phyloP scores from a whole-genome alignment of 108 stramenopile genomes.

The Cyclostephanos tholiformis region DNA sequence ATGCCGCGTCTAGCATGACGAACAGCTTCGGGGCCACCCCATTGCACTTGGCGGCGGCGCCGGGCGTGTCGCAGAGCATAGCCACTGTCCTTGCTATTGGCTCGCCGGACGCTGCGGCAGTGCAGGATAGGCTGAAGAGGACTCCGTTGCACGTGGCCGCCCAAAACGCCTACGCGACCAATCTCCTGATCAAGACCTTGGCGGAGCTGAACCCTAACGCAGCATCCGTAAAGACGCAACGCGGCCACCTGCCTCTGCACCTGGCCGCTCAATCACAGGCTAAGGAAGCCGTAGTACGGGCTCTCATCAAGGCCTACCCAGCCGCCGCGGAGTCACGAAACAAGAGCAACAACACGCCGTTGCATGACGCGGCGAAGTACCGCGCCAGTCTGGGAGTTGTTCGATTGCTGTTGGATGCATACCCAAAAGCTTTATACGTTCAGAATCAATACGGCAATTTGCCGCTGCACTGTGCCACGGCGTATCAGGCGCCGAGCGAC shows the following conservation, averaged over 20 bases:
- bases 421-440: constrained; percentile 49
- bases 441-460: constrained; percentile 60
- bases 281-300: constrained; percentile 54
- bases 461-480: constrained; percentile 53
- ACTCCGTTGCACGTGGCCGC: constrained; percentile 58
- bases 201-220: constrained; percentile 58
- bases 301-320: constrained; percentile 58
- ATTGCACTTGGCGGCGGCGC: constrained; percentile 47
- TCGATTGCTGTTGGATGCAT: constrained; percentile 48
- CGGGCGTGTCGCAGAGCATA: constrained; percentile 43
- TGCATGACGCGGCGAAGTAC: constrained; percentile 71
- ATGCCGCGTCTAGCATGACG: constrained; percentile 41
- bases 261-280: constrained; percentile 60
- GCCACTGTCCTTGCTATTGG: constrained; percentile 52
- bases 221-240: constrained; percentile 42
- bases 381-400: constrained; percentile 50
- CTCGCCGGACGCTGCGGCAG: constrained; percentile 46
- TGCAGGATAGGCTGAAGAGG: constrained; percentile 48
- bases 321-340: constrained; percentile 53
- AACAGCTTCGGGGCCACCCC: constrained; percentile 50
- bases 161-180: constrained; percentile 55
- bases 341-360: constrained; percentile 59
- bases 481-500: constrained; percentile 50
- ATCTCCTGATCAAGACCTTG: constrained; percentile 53
- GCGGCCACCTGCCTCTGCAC: constrained; percentile 64